Percentiles rank a stretch among this genome's conserved stretches.
Conservation (phyloP, 1,139 yeast genomes). For the Yamadazyma spencermartinsiae region DNA sequence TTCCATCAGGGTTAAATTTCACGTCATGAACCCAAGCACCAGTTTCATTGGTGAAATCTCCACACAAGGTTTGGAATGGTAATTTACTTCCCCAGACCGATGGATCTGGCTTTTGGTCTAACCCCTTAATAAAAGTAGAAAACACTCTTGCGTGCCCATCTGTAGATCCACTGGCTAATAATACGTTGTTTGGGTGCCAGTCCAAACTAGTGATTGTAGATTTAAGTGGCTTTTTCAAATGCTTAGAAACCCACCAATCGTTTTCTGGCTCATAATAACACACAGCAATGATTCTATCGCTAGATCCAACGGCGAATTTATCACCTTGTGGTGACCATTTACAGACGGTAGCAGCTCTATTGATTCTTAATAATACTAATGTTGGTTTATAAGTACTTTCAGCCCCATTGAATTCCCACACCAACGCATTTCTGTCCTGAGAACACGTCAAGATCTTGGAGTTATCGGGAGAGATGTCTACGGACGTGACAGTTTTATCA, state of each 20-base stretch:
- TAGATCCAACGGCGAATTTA: constrained; percentile 96
- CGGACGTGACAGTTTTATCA: constrained; percentile 93
- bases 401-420: constrained; percentile 70
- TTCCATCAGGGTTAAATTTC: constrained; percentile 77
- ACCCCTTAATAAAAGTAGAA: constrained; percentile 87
- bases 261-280: constrained; percentile 95
- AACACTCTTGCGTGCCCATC: constrained; percentile 95
- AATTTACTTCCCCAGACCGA: constrained; percentile 92
- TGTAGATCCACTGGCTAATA: constrained; percentile 88
- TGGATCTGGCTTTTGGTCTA: constrained; percentile 81
- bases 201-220: constrained; percentile 82
- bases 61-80: constrained; percentile 93
- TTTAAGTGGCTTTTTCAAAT: constrained; percentile 87
- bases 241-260: constrained; percentile 99
- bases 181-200: constrained; percentile 95
- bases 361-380: constrained; percentile 85
- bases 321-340: constrained; percentile 91
- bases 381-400: constrained; percentile 75
- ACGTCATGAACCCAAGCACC: constrained; percentile 96
- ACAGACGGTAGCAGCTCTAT: constrained; percentile 91
- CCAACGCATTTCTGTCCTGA: constrained; percentile 96
- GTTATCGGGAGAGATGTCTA: constrained; percentile 88
- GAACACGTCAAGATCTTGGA: constrained; percentile 89
- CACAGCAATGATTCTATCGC: constrained; percentile 91
- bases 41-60: constrained; percentile 73